phyloP scores from a whole-genome alignment of 306 rosid species.

The Comarum palustre region DNA sequence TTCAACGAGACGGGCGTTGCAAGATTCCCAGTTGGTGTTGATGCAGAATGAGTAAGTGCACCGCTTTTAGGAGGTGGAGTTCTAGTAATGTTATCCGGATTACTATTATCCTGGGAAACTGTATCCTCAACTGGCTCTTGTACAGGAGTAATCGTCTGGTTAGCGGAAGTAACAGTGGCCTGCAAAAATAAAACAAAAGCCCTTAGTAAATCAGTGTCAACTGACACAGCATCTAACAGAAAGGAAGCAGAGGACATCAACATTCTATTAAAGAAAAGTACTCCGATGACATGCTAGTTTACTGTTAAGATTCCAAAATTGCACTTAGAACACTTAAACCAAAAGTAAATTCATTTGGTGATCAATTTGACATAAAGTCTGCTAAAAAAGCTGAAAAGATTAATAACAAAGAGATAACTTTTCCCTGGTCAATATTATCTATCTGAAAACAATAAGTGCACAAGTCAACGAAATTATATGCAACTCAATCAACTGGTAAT shows the following conservation, averaged over 20 bases:
- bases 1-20: conserved; percentile 47
- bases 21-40: conserved; percentile 63
- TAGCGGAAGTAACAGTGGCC: conserved; percentile 32
- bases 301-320: neutral
- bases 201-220: conserved; percentile 8
- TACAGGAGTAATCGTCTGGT: conserved; percentile 42
- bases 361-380: no score
- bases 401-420: neutral
- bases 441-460: neutral
- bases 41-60: conserved; percentile 44
- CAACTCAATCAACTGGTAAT: conserved; percentile 5
- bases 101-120: conserved; percentile 60
- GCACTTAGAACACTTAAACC: neutral
- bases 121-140: conserved; percentile 85
- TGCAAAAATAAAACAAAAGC: conserved; percentile 24
- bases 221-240: conserved; percentile 7
- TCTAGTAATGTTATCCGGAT: conserved; percentile 56
- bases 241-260: neutral
- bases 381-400: neutral
- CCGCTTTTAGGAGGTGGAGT: conserved; percentile 79
- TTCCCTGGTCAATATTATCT: neutral
- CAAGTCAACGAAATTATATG: neutral
- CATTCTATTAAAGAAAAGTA: neutral
- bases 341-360: neutral
- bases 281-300: neutral